Conservation (phyloP, 164 flowering plant genomes). For the Vitis cinerea region DNA sequence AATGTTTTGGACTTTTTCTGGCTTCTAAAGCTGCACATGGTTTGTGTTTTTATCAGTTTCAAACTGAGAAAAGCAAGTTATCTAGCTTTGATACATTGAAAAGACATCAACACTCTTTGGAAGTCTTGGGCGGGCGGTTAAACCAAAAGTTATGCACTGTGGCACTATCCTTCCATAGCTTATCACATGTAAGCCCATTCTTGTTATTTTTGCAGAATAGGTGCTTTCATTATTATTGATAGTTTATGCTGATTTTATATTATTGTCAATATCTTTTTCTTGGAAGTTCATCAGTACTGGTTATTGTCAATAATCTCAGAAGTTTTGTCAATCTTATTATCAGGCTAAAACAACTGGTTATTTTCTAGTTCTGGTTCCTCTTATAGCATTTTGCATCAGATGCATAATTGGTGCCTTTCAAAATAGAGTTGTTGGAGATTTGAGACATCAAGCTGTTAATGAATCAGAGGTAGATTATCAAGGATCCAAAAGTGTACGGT, state of each 20-base stretch:
- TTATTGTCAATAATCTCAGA: constrained; percentile 14
- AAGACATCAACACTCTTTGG: constrained; percentile 14
- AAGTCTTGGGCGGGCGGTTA: neutral
- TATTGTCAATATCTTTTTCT: constrained; percentile 8
- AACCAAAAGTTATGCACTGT: constrained; percentile 12
- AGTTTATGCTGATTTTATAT: constrained; percentile 1
- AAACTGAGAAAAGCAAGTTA: constrained; percentile 11
- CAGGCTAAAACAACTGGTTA: constrained; percentile 56
- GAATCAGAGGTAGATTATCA: constrained; percentile 19
- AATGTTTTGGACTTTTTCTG: constrained; percentile 1
- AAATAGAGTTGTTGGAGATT: constrained; percentile 18
- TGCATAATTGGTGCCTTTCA: constrained; percentile 36
- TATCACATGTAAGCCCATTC: constrained; percentile 27
- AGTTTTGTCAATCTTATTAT: constrained; percentile 31
- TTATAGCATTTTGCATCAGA: constrained; percentile 56
- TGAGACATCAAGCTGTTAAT: constrained; percentile 16
- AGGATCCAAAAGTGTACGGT: constrained; percentile 32
- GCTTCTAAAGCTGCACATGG: constrained; percentile 1
- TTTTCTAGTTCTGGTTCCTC: constrained; percentile 54
- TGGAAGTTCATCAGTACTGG: constrained; percentile 8
- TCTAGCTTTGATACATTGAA: neutral
- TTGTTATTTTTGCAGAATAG: neutral
- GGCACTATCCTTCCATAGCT: constrained; percentile 14
- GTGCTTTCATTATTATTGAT: neutral
- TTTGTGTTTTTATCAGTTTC: constrained; percentile 13